A percentile compares a stretch with the other conserved stretches of the same genome.
Conservation (phyloP, 495 filamentous ascomycete genomes). For the Trichoderma reesei region DNA sequence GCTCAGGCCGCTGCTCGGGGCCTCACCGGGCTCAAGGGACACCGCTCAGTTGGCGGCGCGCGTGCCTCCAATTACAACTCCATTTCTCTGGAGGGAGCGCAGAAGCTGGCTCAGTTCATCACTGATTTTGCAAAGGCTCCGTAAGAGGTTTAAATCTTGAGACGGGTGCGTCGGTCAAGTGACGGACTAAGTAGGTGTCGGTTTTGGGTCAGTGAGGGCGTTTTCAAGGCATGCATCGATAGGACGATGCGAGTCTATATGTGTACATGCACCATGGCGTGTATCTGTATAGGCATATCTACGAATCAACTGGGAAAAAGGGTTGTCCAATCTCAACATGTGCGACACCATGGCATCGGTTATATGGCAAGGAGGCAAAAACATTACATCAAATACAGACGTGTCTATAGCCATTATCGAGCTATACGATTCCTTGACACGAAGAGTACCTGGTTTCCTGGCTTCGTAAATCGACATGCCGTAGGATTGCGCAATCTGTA, state of each 20-base stretch:
- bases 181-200: too few relatives aligned
- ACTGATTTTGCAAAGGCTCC: constrained; percentile 33
- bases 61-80: constrained; percentile 49
- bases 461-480: too few relatives aligned
- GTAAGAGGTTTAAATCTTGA: neutral
- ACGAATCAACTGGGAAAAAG: neutral
- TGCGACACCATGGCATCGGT: neutral
- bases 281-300: neutral
- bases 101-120: constrained; percentile 44
- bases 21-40: constrained; percentile 60
- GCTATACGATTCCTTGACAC: neutral
- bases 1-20: constrained; percentile 49
- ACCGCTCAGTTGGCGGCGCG: constrained; percentile 58
- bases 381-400: neutral
- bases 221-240: neutral
- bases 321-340: neutral
- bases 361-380: neutral
- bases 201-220: neutral
- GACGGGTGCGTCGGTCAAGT: neutral
- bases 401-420: neutral
- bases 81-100: constrained; percentile 36
- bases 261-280: neutral
- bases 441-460: too few relatives aligned
- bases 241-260: neutral
- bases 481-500: too few relatives aligned